Evolutionary conservation across 371 early-diverging fungal genomes (phyloP).

Genomic region (Mucor piriformis): DNA sequence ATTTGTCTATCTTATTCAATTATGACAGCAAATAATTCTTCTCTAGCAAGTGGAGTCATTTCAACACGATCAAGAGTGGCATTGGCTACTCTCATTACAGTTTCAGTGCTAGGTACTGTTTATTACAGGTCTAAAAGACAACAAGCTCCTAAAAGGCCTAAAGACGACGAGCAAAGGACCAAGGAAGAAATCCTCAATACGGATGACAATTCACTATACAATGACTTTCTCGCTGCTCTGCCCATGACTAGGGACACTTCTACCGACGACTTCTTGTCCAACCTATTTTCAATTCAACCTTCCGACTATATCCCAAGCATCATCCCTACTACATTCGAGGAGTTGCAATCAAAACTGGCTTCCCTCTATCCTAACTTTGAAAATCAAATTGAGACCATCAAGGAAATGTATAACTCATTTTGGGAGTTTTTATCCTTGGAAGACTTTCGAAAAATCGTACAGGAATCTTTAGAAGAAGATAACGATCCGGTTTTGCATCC

Average conservation of each 20-base stretch:
- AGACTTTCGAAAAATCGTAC: slow-evolving; percentile 34
- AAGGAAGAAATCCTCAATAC: neutral
- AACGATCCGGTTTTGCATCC: slow-evolving; percentile 25
- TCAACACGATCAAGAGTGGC: slow-evolving; percentile 16
- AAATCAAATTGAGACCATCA: slow-evolving; percentile 28
- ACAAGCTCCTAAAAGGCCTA: neutral
- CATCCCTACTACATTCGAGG: slow-evolving; percentile 25
- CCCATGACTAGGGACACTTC: slow-evolving; percentile 3
- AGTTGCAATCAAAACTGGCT: slow-evolving; percentile 23
- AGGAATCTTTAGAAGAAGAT: slow-evolving; percentile 30
- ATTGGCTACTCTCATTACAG: slow-evolving; percentile 15
- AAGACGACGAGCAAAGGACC: neutral
- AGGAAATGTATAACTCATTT: slow-evolving; percentile 32
- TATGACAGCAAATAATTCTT: neutral
- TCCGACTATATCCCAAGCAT: slow-evolving; percentile 7
- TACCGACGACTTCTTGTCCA: slow-evolving; percentile 11
- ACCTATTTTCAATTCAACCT: slow-evolving; percentile 4
- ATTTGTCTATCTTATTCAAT: neutral
- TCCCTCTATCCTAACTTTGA: slow-evolving; percentile 31
- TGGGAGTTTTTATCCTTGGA: slow-evolving; percentile 43
- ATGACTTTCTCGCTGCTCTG: slow-evolving; percentile 19
- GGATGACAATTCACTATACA: slow-evolving; percentile 11
- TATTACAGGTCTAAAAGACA: slow-evolving; percentile 7
- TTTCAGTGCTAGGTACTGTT: slow-evolving; percentile 18
- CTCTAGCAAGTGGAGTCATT: neutral